These are phyloP conservation scores for Prunus davidiana DNA, from an alignment of 306 rosid genomes.

Conservation along the genomic window DNA sequence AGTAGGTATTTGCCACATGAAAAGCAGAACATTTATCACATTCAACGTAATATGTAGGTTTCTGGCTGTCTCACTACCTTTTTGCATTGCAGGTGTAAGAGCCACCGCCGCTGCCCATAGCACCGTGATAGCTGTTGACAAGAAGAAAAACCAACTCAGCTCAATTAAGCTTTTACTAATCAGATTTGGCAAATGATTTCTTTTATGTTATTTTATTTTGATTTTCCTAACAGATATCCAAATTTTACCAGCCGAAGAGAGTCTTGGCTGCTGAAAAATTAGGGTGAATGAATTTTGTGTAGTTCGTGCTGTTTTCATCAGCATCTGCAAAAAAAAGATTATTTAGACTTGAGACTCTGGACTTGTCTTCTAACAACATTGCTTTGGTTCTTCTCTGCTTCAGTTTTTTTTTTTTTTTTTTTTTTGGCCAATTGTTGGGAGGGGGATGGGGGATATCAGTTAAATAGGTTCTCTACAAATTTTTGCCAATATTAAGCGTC, in stretches of 20 bases:
- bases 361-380: too few species aligned
- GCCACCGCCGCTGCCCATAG: conserved; percentile 95
- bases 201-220: not conserved
- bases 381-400: too few species aligned
- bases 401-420: too few species aligned
- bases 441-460: too few species aligned
- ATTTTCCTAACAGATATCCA: not conserved
- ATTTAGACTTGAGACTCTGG: too few species aligned
- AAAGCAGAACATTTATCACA: conserved; percentile 59
- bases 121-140: conserved; percentile 59
- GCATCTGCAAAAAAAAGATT: too few species aligned
- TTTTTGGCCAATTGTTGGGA: too few species aligned
- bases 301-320: too few species aligned
- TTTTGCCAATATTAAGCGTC: too few species aligned
- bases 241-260: conserved; percentile 33
- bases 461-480: too few species aligned
- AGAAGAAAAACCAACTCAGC: not conserved
- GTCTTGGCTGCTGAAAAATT: too few species aligned
- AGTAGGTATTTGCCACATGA: conserved; percentile 82
- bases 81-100: conserved; percentile 88
- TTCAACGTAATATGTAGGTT: conserved; percentile 85
- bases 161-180: not conserved
- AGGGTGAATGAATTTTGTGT: too few species aligned
- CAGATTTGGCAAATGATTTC: not conserved
- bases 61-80: conserved; percentile 90